Conservation (phyloP, 2,329 filamentous ascomycete species). For the Aspergillus novofumigatus region DNA sequence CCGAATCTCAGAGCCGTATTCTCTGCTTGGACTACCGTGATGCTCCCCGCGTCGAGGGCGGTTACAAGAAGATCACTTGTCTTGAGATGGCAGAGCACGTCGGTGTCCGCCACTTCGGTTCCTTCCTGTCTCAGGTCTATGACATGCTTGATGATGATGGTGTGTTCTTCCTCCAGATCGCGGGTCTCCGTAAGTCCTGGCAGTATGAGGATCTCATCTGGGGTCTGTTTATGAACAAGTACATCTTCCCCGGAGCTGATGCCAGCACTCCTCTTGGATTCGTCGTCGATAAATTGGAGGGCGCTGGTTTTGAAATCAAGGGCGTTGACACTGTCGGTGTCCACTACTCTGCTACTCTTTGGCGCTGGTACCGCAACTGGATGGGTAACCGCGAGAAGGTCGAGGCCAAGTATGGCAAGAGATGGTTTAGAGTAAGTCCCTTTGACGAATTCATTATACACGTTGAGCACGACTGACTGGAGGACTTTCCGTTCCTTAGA, state of each 20-base stretch:
- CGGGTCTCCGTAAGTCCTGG: constrained; percentile 89
- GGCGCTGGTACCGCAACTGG: constrained; percentile 99
- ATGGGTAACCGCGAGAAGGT: constrained; percentile 89
- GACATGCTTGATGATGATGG: constrained; percentile 97
- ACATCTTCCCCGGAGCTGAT: constrained; percentile 95
- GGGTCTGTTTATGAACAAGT: constrained; percentile 99
- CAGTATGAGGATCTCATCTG: constrained; percentile 97
- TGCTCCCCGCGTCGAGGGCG: constrained; percentile 71
- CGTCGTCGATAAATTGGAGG: constrained; percentile 80
- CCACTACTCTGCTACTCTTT: constrained; percentile 93
- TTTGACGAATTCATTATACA: not conserved
- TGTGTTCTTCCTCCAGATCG: constrained; percentile 92
- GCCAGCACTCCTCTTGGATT: constrained; percentile 89
- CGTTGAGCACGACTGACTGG: not conserved
- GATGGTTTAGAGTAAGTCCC: constrained; percentile 83
- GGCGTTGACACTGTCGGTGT: constrained; percentile 87
- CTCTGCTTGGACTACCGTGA: constrained; percentile 98
- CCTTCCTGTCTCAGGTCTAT: constrained; percentile 80
- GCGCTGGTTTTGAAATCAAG: constrained; percentile 87
- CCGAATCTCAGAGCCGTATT: constrained; percentile 85
- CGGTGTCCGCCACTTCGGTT: constrained; percentile 79
- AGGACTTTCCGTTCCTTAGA: constrained; percentile 45
- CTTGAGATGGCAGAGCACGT: constrained; percentile 99
- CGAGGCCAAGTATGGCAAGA: constrained; percentile 86
- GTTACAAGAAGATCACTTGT: constrained; percentile 93